Conservation (phyloP, 306 rosid species). For the Nissolia schottii region DNA sequence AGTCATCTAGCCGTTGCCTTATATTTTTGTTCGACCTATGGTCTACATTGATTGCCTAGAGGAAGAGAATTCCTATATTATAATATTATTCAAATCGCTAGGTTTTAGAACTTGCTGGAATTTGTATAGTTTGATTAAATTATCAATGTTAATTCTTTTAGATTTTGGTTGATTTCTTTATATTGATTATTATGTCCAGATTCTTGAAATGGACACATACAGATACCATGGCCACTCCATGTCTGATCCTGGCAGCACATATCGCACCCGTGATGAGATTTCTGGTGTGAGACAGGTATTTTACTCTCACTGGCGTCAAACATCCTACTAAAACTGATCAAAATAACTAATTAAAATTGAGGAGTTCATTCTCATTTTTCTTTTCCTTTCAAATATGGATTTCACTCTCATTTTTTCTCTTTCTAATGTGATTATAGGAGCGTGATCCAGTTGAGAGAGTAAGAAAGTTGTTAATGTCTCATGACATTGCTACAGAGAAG, state of each 20-base stretch:
- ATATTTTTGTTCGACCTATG: neutral
- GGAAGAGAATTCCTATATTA: neutral
- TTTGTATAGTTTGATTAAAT: neutral
- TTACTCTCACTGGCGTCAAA: neutral
- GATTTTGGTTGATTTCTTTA: conserved; percentile 18
- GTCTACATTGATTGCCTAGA: neutral
- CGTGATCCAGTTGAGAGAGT: conserved; percentile 89
- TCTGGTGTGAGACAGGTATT: conserved; percentile 86
- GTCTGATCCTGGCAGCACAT: conserved; percentile 98
- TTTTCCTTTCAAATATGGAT: too few relatives aligned
- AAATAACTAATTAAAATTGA: neutral
- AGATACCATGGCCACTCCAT: conserved; percentile 95
- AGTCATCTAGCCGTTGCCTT: neutral
- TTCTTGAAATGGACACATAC: conserved; percentile 92
- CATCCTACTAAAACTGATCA: neutral
- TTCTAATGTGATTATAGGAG: conserved; percentile 47
- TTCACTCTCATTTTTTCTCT: conserved; percentile 1
- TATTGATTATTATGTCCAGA: conserved; percentile 41
- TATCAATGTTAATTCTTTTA: neutral
- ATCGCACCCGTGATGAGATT: conserved; percentile 89
- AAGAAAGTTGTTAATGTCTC: conserved; percentile 57
- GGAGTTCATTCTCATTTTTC: conserved; percentile 2
- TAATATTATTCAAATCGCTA: neutral
- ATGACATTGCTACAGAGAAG: conserved; percentile 68
- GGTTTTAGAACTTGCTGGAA: neutral